Percentiles rank a stretch among this genome's conserved stretches.
phyloP scores from a whole-genome alignment of 2,329 filamentous ascomycete genomes.

The Colletotrichum karsti region DNA sequence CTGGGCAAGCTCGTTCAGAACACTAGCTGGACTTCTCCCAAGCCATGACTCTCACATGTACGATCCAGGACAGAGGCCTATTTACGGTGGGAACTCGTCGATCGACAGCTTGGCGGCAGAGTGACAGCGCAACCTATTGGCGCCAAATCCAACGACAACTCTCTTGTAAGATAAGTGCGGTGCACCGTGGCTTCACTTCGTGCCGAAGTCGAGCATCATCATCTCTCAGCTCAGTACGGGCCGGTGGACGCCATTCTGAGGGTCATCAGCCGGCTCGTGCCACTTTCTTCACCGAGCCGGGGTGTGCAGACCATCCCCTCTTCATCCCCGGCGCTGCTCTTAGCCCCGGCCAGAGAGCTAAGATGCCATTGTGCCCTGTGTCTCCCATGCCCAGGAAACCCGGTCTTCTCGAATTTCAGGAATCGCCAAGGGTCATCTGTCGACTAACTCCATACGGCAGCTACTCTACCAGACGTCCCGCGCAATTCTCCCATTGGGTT shows the following conservation, averaged over 20 bases:
- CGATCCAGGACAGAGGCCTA: not conserved
- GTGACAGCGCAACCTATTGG: not conserved
- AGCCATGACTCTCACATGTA: not conserved
- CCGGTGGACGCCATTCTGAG: not conserved
- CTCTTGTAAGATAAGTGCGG: not conserved
- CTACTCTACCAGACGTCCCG: not conserved
- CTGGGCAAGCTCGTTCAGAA: not conserved
- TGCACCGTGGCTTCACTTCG: not conserved
- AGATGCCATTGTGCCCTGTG: not conserved
- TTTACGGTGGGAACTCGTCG: not conserved
- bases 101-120: conserved; percentile 2
- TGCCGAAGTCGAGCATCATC: not conserved
- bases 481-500: not conserved
- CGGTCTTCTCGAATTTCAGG: conserved; percentile 14
- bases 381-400: not conserved
- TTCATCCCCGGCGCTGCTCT: not conserved
- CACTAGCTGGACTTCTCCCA: not conserved
- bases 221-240: not conserved
- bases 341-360: conserved; percentile 8
- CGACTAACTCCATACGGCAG: conserved; percentile 4
- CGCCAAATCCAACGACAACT: conserved; percentile 9
- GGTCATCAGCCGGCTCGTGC: conserved; percentile 6
- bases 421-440: not conserved
- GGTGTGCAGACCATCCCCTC: conserved; percentile 1
- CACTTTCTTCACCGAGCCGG: conserved; percentile 19